Conservation (phyloP, 306 rosid species). For the Neltuma alba region DNA sequence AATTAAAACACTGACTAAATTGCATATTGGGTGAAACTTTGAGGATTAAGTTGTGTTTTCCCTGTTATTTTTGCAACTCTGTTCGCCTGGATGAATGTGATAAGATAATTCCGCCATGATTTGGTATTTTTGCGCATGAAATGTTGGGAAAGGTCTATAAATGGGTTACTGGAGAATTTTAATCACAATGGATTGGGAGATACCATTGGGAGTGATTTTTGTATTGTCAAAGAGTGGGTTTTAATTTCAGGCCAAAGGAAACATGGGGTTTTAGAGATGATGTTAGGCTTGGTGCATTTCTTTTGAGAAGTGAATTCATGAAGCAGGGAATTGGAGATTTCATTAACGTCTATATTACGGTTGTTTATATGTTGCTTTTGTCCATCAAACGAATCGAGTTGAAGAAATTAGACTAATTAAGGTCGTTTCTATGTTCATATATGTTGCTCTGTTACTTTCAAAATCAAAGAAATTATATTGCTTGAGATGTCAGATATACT, state of each 20-base stretch:
- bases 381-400: neutral
- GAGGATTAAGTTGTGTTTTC: neutral
- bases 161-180: constrained; percentile 4
- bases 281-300: constrained; percentile 11
- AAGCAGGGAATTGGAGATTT: constrained; percentile 3
- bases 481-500: neutral
- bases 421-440: neutral
- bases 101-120: neutral
- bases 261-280: neutral
- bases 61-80: neutral
- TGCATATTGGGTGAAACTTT: neutral
- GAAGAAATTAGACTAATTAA: neutral
- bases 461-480: neutral
- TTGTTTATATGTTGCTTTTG: neutral
- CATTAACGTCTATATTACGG: neutral
- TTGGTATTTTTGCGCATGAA: neutral
- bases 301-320: neutral
- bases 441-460: neutral
- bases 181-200: neutral
- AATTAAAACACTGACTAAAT: neutral
- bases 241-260: neutral
- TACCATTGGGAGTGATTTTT: neutral
- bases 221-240: neutral
- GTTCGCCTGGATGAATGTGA: neutral
- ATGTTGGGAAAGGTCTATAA: neutral